Base-by-base conservation (phyloP, 768 basidiomycete species). In the Agrocybe pediades region DNA sequence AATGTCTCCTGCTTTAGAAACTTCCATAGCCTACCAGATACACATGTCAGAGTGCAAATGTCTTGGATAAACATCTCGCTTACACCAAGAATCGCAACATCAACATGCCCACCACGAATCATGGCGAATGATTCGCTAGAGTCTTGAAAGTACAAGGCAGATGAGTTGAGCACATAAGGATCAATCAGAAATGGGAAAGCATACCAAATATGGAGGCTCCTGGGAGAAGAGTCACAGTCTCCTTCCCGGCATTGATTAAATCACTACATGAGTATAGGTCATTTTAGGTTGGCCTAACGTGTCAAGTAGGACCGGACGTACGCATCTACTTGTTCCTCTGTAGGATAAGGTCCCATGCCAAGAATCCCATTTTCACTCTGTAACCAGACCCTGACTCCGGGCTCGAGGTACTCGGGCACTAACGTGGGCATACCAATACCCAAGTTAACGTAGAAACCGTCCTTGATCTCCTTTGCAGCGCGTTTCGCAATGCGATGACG, bases 31-130 rank as follows among this genome's bases (percentile, higher is more conserved):
- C 90, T 92, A 53, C 9, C 40, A 49, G 65, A 27, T 43, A 20
- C 49, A 53, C 24, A 16, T 40, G 13, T n/a, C 11, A 41, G 30
- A 45, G 19, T 50, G 45, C 29, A 42, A 11, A 50, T 46, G 24
- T 19, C 29, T 20, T 47, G 41, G n/a, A n/a, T n/a, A 48, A 25
- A 54, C 49, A 16, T 25, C 41, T 43, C n/a, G 75, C 87, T 65
- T 71, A 90, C 92, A 24, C 95, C 95, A 45, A 98, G 84, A 65
- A 98, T 95, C 6, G 94, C 86, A 43, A 96, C 90, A 60, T 98
- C 86, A 46, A 98, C 84, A 71, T 98, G 95, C 5, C 95, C 95
- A 41, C 95, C 95, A 49, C 95, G 90, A 71, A 98, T 97, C 95
- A 98, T 98, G 9, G 90, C 90, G 64, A 98, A 98, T 2, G 92